phyloP scores from a whole-genome alignment of 306 rosid species.

The cucumber (Cucumis sativus) region DNA sequence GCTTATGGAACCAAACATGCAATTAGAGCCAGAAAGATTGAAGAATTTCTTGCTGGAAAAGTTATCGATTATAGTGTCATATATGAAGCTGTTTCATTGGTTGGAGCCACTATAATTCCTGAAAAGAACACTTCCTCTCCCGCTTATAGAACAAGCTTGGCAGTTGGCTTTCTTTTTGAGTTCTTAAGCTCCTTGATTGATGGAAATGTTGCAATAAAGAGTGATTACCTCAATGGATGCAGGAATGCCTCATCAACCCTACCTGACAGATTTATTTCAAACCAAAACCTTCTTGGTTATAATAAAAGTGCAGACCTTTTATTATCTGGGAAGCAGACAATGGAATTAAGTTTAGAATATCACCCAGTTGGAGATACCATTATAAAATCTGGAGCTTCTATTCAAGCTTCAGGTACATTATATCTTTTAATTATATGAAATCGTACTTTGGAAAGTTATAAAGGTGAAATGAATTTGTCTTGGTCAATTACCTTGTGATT shows the following conservation, averaged over 20 bases:
- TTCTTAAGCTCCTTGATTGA: conserved; percentile 49
- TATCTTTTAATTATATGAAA: background rate
- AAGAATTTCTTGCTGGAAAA: conserved; percentile 53
- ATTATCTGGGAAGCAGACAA: conserved; percentile 51
- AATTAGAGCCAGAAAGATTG: conserved; percentile 58
- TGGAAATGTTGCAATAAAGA: conserved; percentile 10
- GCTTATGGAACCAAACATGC: conserved; percentile 62
- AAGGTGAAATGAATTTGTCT: background rate
- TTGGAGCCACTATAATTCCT: conserved; percentile 33
- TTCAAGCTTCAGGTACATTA: conserved; percentile 79
- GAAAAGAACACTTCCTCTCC: conserved; percentile 38
- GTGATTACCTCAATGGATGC: conserved; percentile 15
- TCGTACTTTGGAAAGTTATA: background rate
- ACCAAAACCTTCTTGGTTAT: conserved; percentile 9
- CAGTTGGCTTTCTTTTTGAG: conserved; percentile 55
- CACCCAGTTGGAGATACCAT: conserved; percentile 64
- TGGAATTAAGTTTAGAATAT: conserved; percentile 32
- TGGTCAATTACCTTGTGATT: background rate
- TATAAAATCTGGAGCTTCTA: conserved; percentile 51
- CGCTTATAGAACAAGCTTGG: conserved; percentile 65
- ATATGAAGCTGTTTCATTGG: conserved; percentile 40
- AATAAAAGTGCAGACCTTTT: conserved; percentile 23
- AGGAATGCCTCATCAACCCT: background rate
- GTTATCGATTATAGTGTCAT: conserved; percentile 33
- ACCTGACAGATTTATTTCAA: conserved; percentile 15